These are phyloP conservation scores for Inonotus obliquus DNA, from an alignment of 1,284 basidiomycete genomes.

Conservation along the genomic window DNA sequence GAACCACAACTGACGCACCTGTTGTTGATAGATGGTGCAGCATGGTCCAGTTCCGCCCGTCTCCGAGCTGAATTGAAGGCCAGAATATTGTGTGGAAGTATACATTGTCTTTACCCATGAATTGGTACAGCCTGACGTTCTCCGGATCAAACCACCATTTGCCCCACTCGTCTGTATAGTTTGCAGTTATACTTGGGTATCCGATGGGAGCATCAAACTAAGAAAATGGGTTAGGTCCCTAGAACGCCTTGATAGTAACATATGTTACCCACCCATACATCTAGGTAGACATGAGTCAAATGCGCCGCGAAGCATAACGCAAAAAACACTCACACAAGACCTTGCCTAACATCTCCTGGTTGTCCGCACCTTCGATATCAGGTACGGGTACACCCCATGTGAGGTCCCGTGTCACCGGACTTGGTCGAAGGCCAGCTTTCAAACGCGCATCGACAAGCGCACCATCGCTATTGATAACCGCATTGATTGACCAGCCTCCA, in stretches of 20 bases:
- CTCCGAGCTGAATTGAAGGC: constrained; percentile 87
- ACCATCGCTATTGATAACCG: constrained; percentile 83
- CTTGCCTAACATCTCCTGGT: constrained; percentile 86
- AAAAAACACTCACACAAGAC: constrained; percentile 77
- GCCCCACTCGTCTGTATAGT: constrained; percentile 93
- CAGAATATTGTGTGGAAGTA: constrained; percentile 99
- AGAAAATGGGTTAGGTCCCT: background rate
- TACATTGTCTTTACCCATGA: constrained; percentile 99
- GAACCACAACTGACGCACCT: constrained; percentile 42
- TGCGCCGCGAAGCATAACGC: background rate
- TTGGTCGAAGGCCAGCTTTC: constrained; percentile 83
- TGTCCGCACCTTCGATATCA: constrained; percentile 63
- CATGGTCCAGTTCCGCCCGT: constrained; percentile 90
- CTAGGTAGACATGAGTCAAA: constrained; percentile 34
- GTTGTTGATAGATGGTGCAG: constrained; percentile 95
- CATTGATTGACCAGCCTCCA: constrained; percentile 91
- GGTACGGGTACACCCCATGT: constrained; percentile 97
- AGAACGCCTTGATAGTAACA: background rate
- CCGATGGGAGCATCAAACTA: constrained; percentile 98
- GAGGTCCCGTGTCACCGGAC: constrained; percentile 91
- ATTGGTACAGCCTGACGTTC: constrained; percentile 92
- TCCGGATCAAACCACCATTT: constrained; percentile 97
- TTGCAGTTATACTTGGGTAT: constrained; percentile 96
- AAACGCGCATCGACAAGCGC: constrained; percentile 90
- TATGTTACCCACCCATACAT: constrained; percentile 69